Base-by-base conservation (phyloP, 2,329 filamentous ascomycete species). In the Fusarium cyanostomum region DNA sequence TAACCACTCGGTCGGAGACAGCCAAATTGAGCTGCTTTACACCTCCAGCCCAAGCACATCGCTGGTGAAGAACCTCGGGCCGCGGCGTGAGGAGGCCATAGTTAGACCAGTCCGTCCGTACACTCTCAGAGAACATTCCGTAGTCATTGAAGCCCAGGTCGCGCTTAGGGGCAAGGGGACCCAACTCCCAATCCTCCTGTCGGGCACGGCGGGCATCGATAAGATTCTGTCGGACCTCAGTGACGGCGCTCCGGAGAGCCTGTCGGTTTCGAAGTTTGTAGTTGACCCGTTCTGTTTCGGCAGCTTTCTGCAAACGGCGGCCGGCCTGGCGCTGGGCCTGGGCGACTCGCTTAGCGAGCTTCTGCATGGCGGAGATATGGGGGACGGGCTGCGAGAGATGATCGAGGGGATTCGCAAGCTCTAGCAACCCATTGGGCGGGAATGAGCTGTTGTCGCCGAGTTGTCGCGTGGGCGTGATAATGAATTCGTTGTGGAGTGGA, bases 131-230 rank as follows among this genome's bases (percentile, higher is more conserved):
- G 54, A 78, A 60, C 62, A 89, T 82, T 61, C 88, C 92, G 72
- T 88, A 90, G 24, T 77, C 81, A 43, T 84, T 82, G 67, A 83
- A 79, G 59, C 89, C 90, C 34, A 89, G 79, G 77, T 95, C 90
- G 69, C 89, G 84, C 73, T 89, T 89, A 3, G 94, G 93, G 4
- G 92, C 89, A 64, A 97, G 74, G 8, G 91, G 85, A 0, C 94
- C 94, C 65, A 92, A 78, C 63, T 89, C 81, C 87, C 91, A 96
- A 75, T 94, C 89, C 74, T 96, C 90, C 59, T 83, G 84, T 50
- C 90, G 85, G 45, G 84, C 81, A 64, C 80, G 73, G 30, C 79
- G 77, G 41, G 82, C 80, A 35, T 78, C 73, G 46, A 74, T 72
- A 12, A 81, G 59, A 61, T 78, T 75, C 41, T 73, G 49, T 28